Percentiles rank a stretch among this genome's conserved stretches.
Conservation (phyloP, 202 grass and related monocot species). For the Hordeum pubiflorum region DNA sequence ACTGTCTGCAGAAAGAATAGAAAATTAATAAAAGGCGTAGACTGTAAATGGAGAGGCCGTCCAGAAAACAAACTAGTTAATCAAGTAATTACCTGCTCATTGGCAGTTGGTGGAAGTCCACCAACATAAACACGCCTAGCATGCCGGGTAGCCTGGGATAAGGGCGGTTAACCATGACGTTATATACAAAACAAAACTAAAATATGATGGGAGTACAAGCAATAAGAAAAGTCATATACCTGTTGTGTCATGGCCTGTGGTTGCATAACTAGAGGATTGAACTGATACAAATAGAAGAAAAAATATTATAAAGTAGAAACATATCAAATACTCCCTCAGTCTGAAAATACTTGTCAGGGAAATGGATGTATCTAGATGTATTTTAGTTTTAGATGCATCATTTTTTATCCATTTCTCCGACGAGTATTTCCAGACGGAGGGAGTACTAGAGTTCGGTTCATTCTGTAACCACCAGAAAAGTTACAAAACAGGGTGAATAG, state of each 20-base stretch:
- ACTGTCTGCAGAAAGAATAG: conserved; percentile 52
- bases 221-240: conserved; percentile 20
- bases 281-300: conserved; percentile 35
- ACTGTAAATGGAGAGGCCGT: neutral
- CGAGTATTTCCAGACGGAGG: too few relatives aligned
- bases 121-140: conserved; percentile 96
- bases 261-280: conserved; percentile 71
- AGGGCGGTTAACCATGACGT: neutral
- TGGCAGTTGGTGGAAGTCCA: conserved; percentile 81
- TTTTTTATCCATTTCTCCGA: too few relatives aligned
- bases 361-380: too few relatives aligned
- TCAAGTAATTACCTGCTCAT: conserved; percentile 56
- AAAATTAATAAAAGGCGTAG: neutral
- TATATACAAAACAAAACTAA: neutral
- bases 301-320: conserved; percentile 7
- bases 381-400: too few relatives aligned
- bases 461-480: neutral
- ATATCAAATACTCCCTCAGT: neutral
- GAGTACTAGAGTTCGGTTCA: neutral
- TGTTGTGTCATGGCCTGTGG: conserved; percentile 99
- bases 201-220: neutral
- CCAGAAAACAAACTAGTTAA: neutral
- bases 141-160: conserved; percentile 68
- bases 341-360: too few relatives aligned
- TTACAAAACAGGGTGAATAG: neutral